Percentiles rank a stretch among this genome's conserved stretches.
Conservation (phyloP, 2,329 filamentous ascomycete genomes). For the Thermothelomyces thermophilus region DNA sequence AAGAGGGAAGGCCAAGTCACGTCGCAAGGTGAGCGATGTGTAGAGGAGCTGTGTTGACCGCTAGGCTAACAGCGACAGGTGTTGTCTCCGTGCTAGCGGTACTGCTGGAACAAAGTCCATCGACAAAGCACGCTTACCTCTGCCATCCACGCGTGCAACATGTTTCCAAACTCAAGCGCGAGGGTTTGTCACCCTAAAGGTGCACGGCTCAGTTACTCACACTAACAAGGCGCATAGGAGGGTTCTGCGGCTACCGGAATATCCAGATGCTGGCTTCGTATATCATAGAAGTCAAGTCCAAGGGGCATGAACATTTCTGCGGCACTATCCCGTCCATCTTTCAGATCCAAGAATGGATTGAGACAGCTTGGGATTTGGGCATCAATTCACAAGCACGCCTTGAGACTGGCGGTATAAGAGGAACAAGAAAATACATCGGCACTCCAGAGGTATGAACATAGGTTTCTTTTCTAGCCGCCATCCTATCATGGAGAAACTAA, state of each 20-base stretch:
- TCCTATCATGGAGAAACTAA: neutral
- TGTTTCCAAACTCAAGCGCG: constrained; percentile 71
- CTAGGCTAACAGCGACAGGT: constrained; percentile 40
- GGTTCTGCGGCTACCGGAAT: constrained; percentile 92
- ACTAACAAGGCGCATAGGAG: constrained; percentile 42
- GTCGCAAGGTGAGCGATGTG: constrained; percentile 39
- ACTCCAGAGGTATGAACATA: constrained; percentile 68
- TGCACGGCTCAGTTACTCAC: neutral
- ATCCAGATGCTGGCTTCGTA: constrained; percentile 88
- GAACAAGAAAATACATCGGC: constrained; percentile 93
- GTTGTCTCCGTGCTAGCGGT: constrained; percentile 57
- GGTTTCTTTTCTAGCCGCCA: too few relatives aligned
- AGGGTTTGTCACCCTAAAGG: constrained; percentile 43
- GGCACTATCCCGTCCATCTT: constrained; percentile 67
- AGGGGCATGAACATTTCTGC: constrained; percentile 55
- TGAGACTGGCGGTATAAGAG: constrained; percentile 80
- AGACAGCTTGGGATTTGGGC: constrained; percentile 78
- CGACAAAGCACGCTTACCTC: constrained; percentile 66
- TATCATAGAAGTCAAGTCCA: constrained; percentile 52
- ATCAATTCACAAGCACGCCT: constrained; percentile 67
- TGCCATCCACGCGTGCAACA: constrained; percentile 72
- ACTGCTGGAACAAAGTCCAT: constrained; percentile 57
- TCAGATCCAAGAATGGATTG: constrained; percentile 77
- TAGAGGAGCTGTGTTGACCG: too few relatives aligned
- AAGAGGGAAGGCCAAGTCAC: constrained; percentile 51